Percentiles rank a stretch among this genome's conserved stretches.
These are phyloP conservation scores for Plantago rigida DNA, from an alignment of 305 asterid genomes.

Conservation along the genomic window DNA sequence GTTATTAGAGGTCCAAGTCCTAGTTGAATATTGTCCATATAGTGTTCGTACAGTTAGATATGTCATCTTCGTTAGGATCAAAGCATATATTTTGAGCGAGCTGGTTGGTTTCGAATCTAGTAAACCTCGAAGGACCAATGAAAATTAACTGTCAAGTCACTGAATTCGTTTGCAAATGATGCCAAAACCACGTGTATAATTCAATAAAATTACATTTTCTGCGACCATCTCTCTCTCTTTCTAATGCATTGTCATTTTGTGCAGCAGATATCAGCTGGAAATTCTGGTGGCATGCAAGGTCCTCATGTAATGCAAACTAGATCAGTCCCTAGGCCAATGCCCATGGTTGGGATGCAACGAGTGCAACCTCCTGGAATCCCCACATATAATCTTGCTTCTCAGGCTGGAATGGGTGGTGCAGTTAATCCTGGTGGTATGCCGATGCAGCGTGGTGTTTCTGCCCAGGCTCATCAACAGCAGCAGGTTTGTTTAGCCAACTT, in stretches of 20 bases:
- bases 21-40: too few species aligned
- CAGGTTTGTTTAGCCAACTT: slow-evolving; percentile 37
- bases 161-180: neutral
- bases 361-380: slow-evolving; percentile 77
- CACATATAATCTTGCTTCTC: slow-evolving; percentile 72
- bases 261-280: slow-evolving; percentile 64
- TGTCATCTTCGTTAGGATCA: too few species aligned
- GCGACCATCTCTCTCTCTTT: slow-evolving; percentile 2
- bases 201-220: slow-evolving; percentile 1
- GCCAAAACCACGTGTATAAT: too few species aligned
- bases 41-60: too few species aligned
- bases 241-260: slow-evolving; percentile 16
- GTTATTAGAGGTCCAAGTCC: too few species aligned
- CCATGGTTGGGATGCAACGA: slow-evolving; percentile 71
- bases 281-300: slow-evolving; percentile 63
- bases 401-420: slow-evolving; percentile 74
- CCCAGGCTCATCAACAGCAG: slow-evolving; percentile 88
- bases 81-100: too few species aligned
- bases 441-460: slow-evolving; percentile 79
- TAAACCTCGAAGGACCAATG: too few species aligned
- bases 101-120: too few species aligned
- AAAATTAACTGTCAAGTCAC: too few species aligned
- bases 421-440: slow-evolving; percentile 75
- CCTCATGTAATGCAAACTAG: slow-evolving; percentile 61
- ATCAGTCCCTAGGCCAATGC: slow-evolving; percentile 71